A percentile compares a stretch with the other conserved stretches of the same genome.
phyloP scores from a whole-genome alignment of 2,329 filamentous ascomycete species.

The Colletotrichum sp. region DNA sequence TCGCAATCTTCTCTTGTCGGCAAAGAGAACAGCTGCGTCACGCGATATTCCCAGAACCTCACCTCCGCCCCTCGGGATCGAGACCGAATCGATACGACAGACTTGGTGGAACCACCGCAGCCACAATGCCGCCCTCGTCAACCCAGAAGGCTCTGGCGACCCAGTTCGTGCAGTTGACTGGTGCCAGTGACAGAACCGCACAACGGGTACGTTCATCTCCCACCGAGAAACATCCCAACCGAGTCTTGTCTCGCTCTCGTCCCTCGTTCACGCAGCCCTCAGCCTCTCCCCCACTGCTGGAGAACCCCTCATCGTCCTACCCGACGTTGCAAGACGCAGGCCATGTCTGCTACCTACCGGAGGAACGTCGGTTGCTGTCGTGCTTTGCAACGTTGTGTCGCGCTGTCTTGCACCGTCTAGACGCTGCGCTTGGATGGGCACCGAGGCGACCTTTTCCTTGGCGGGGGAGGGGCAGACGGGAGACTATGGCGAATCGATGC shows the following conservation, averaged over 20 bases:
- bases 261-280: neutral
- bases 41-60: neutral
- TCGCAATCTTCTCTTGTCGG: neutral
- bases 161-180: slow-evolving; percentile 50
- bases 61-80: neutral
- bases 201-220: slow-evolving; percentile 44
- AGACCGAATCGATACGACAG: neutral
- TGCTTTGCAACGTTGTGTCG: neutral
- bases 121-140: slow-evolving; percentile 41
- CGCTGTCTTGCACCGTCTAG: neutral
- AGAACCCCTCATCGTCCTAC: neutral
- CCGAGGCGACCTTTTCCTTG: neutral
- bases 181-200: slow-evolving; percentile 47
- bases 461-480: neutral
- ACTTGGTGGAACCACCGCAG: neutral
- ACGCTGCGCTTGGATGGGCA: neutral
- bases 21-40: neutral
- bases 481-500: neutral
- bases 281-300: neutral
- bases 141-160: slow-evolving; percentile 44
- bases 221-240: neutral
- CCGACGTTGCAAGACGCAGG: neutral
- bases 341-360: neutral
- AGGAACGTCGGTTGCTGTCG: slow-evolving; percentile 1
- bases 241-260: neutral